These are phyloP conservation scores for Crepidotus sp. DNA, from an alignment of 1,284 basidiomycete species.

Conservation along the genomic window DNA sequence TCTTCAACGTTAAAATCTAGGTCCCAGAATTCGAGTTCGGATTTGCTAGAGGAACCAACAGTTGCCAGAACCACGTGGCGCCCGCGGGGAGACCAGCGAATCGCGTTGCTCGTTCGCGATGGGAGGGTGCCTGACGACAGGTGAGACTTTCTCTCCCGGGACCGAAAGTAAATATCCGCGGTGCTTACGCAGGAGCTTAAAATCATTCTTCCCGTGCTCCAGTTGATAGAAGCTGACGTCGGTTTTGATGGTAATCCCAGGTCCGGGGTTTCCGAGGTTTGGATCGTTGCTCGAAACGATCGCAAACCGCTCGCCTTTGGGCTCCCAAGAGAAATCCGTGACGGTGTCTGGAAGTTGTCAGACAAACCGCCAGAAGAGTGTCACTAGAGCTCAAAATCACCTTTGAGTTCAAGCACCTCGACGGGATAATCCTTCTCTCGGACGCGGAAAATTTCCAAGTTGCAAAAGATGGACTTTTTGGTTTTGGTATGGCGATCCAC, in stretches of 20 bases:
- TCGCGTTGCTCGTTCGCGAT: conserved; percentile 86
- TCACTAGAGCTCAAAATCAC: conserved; percentile 30
- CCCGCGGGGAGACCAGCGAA: conserved; percentile 96
- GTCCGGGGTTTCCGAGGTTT: conserved; percentile 82
- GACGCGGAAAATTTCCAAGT: conserved; percentile 95
- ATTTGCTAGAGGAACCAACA: conserved; percentile 91
- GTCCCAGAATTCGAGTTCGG: conserved; percentile 98
- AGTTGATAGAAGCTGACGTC: conserved; percentile 96
- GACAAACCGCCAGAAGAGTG: conserved; percentile 7
- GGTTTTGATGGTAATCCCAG: conserved; percentile 92
- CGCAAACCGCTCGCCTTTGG: conserved; percentile 91
- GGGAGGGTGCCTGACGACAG: conserved; percentile 60
- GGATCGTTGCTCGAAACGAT: conserved; percentile 94
- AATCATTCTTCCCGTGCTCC: conserved; percentile 91
- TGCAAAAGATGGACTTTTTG: conserved; percentile 98
- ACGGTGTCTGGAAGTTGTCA: conserved; percentile 65
- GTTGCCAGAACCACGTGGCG: conserved; percentile 95
- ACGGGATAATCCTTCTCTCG: conserved; percentile 98
- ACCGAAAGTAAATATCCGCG: conserved; percentile 13
- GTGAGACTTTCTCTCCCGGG: conserved; percentile 10
- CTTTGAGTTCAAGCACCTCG: conserved; percentile 96
- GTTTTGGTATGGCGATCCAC: conserved; percentile 99
- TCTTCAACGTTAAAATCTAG: conserved; percentile 86
- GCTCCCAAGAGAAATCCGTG: conserved; percentile 98
- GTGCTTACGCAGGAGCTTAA: conserved; percentile 74